Evolutionary conservation across 192 early-diverging fungal genomes (phyloP).

Genomic region (Ramicandelaber brevisporus): DNA sequence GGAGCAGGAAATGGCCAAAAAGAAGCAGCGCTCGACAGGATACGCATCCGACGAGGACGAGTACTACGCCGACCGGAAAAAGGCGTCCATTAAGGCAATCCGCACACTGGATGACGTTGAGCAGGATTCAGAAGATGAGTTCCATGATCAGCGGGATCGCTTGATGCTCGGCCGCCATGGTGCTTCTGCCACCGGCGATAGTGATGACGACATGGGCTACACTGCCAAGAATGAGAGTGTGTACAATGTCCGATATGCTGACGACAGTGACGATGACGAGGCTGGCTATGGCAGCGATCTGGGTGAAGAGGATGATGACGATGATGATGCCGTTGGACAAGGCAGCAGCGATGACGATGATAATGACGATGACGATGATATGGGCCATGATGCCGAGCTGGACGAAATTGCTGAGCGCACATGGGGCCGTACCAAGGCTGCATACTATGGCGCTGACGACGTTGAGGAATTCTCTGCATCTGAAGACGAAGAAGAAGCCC

Average conservation of each 20-base stretch:
- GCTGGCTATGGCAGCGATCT: no score
- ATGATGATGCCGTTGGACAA: background rate
- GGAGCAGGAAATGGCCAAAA: no score
- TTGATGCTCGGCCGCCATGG: conserved; percentile 19
- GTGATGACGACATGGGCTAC: no score
- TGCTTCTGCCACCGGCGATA: no score
- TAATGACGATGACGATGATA: conserved; percentile 53
- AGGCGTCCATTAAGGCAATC: conserved; percentile 28
- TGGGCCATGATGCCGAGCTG: conserved; percentile 22
- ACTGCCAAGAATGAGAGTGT: no score
- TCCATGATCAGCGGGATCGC: conserved; percentile 26
- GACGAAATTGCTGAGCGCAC: conserved; percentile 25
- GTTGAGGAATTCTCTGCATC: conserved; percentile 39
- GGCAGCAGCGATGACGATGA: conserved; percentile 24
- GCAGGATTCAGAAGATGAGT: conserved; percentile 50
- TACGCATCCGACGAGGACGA: background rate
- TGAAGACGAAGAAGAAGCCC: conserved; percentile 29
- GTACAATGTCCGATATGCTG: no score
- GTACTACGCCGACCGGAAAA: conserved; percentile 1
- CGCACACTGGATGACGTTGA: conserved; percentile 46
- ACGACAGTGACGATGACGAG: no score
- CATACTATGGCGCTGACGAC: conserved; percentile 74
- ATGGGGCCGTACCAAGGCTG: conserved; percentile 52
- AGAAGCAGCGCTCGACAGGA: no score
- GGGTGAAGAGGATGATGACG: no score